A percentile compares a stretch with the other conserved stretches of the same genome.
Evolutionary conservation across 1,284 basidiomycete species (phyloP).

Genomic region (Sporisorium iseilematis-ciliati): DNA sequence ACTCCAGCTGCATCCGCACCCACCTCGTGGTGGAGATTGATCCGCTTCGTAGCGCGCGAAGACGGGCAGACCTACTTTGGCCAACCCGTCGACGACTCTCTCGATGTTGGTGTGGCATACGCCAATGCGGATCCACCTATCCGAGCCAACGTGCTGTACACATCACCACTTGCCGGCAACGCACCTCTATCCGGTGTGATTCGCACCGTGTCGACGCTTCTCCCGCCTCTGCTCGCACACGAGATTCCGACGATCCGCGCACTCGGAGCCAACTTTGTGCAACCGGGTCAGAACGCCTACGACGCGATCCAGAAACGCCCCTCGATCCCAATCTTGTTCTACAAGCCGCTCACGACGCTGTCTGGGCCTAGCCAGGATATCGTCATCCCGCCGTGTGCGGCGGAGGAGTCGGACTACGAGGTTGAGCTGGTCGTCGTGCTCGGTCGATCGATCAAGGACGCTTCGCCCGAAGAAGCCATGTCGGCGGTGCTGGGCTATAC

Average conservation of each 20-base stretch:
- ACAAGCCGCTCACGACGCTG: conserved; percentile 47
- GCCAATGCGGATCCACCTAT: conserved; percentile 17
- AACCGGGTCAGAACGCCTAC: conserved; percentile 30
- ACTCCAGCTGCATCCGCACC: conserved; percentile 7
- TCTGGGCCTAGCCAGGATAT: conserved; percentile 45
- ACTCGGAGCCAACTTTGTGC: conserved; percentile 52
- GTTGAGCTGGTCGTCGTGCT: conserved; percentile 59
- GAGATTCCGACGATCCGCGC: conserved; percentile 39
- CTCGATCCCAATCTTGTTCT: conserved; percentile 56
- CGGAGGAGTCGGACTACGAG: conserved; percentile 55
- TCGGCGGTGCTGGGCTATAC: conserved; percentile 53
- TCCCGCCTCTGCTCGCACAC: conserved; percentile 34
- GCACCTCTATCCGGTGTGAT: conserved; percentile 27
- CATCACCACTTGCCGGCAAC: conserved; percentile 20
- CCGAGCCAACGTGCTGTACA: conserved; percentile 34
- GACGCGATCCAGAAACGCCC: conserved; percentile 43
- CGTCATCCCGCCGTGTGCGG: conserved; percentile 43
- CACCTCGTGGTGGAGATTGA: conserved; percentile 50
- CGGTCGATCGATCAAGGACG: conserved; percentile 40
- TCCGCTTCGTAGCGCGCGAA: conserved; percentile 60
- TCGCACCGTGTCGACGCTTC: conserved; percentile 46
- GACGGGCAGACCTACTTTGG: conserved; percentile 53
- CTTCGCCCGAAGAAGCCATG: conserved; percentile 30
- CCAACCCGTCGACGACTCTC: conserved; percentile 43
- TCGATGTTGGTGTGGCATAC: conserved; percentile 52